Evolutionary conservation across 1,284 basidiomycete genomes (phyloP), one percentile per base, ranked within the genome.

Genomic region (Pascua guehoae): DNA sequence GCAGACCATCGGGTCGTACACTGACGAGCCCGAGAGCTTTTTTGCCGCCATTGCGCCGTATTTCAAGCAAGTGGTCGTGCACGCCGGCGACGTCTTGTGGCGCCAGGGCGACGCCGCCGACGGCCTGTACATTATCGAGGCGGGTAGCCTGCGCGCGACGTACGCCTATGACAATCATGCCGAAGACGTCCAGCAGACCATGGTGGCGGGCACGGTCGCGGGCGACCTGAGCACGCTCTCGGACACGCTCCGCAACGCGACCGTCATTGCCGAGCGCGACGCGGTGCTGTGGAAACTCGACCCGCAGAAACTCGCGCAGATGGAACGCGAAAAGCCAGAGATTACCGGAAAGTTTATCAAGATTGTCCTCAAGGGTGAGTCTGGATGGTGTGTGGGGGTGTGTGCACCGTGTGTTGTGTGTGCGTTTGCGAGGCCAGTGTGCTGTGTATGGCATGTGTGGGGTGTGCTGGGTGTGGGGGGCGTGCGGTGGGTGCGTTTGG

Each of bases 151-250:
- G 41, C 82, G 88, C 12, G 92, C 92, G 0, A 83, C 83, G 15
- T 94, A 94, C 73, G 76, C 79, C 51, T 92, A 91, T 70, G 84
- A 85, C 11, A 84, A 86, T 51, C 84, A 87, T 62, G 79, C 82
- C 8, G 82, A 83, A 36, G 74, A 78, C 11, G 84, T 91, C 47
- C 86, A 89, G 67, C 89, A 91, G 77, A 89, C 87, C 5, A 96
- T 95, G 92, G 89, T 95, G 0, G 86, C 91, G 1, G 92, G 91
- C 1, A 91, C 91, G 0, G 79, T 95, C 7, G 90, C 92, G 2
- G 93, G 93, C 1, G 93, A 96, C 74, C 76, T 96, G 54, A 87
- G 88, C 0, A 88, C 87, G 41, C 77, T 97, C 24, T 86, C 89
- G 9, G 85, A 85, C 15, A 81, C 86, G 42, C 80, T 83, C 18